These are phyloP conservation scores for Tephrocybe rancida DNA, from an alignment of 768 basidiomycete genomes.

Conservation along the genomic window DNA sequence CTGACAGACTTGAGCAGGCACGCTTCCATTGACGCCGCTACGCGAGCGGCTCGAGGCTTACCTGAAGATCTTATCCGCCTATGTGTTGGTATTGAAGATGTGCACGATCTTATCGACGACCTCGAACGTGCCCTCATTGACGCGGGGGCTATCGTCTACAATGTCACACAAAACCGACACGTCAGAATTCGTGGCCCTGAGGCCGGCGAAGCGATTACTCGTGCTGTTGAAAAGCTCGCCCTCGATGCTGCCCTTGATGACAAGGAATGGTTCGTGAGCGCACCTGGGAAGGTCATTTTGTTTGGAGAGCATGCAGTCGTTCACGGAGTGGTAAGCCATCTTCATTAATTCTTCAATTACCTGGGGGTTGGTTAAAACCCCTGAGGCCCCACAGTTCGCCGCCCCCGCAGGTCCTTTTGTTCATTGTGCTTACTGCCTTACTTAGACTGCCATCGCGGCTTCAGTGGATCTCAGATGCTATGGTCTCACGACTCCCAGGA, in stretches of 20 bases:
- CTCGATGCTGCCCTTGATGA: slow-evolving; percentile 35
- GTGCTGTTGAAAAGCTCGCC: slow-evolving; percentile 72
- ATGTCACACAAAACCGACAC: slow-evolving; percentile 55
- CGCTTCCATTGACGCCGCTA: slow-evolving; percentile 94
- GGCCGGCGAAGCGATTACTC: slow-evolving; percentile 43
- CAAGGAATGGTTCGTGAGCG: slow-evolving; percentile 83
- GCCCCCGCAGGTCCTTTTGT: slow-evolving; percentile 12
- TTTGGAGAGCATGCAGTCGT: slow-evolving; percentile 99
- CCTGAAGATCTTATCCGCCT: slow-evolving; percentile 99
- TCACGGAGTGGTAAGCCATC: slow-evolving; percentile 82
- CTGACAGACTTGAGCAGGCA: slow-evolving; percentile 57
- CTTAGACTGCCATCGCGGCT: slow-evolving; percentile 90
- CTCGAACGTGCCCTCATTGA: slow-evolving; percentile 91
- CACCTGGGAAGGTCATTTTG: slow-evolving; percentile 96
- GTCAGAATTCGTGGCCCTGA: slow-evolving; percentile 32
- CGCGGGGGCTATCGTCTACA: slow-evolving; percentile 80
- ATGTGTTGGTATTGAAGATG: slow-evolving; percentile 98
- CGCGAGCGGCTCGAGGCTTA: slow-evolving; percentile 93
- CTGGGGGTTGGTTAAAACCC: not conserved
- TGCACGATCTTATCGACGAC: slow-evolving; percentile 91
- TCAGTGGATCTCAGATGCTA: slow-evolving; percentile 96
- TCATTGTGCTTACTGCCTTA: slow-evolving; percentile 13
- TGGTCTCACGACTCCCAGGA: slow-evolving; percentile 75
- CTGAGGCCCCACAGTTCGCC: slow-evolving; percentile 6
- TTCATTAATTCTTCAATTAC: slow-evolving; percentile 1